Conservation (phyloP, 2,329 filamentous ascomycete species). For the Pseudogymnoascus sp. region DNA sequence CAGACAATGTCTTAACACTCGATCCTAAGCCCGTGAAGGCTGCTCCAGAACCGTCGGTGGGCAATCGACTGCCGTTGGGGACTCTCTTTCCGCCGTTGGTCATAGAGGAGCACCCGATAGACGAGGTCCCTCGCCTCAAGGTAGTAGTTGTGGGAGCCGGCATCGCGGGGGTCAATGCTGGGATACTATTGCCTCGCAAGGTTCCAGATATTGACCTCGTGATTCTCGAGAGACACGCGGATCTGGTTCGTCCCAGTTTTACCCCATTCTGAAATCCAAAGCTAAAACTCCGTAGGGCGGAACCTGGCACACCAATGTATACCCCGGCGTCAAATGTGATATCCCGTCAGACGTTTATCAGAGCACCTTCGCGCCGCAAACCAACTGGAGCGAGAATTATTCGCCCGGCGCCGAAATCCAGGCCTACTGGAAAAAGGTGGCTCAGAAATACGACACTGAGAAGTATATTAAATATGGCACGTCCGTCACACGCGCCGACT, state of each 20-base stretch:
- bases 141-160: slow-evolving; percentile 52
- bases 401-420: slow-evolving; percentile 57
- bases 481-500: slow-evolving; percentile 22
- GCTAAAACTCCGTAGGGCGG: slow-evolving; percentile 32
- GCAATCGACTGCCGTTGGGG: neutral
- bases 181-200: slow-evolving; percentile 56
- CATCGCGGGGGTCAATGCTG: slow-evolving; percentile 52
- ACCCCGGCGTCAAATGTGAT: slow-evolving; percentile 60
- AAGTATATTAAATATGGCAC: slow-evolving; percentile 41
- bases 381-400: slow-evolving; percentile 58
- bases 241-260: slow-evolving; percentile 43
- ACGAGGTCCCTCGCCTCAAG: slow-evolving; percentile 4
- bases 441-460: slow-evolving; percentile 55
- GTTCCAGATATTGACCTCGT: slow-evolving; percentile 56
- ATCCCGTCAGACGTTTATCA: slow-evolving; percentile 64
- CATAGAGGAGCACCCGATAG: slow-evolving; percentile 11
- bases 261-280: neutral
- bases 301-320: slow-evolving; percentile 45
- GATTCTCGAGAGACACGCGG: slow-evolving; percentile 59
- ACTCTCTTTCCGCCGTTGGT: slow-evolving; percentile 10
- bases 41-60: neutral
- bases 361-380: slow-evolving; percentile 56
- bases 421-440: slow-evolving; percentile 54
- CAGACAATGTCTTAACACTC: neutral
- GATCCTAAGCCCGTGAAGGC: neutral